A percentile compares a stretch with the other conserved stretches of the same genome.
phyloP scores from a whole-genome alignment of 2,329 filamentous ascomycete species.

The Colletotrichum australisinense region DNA sequence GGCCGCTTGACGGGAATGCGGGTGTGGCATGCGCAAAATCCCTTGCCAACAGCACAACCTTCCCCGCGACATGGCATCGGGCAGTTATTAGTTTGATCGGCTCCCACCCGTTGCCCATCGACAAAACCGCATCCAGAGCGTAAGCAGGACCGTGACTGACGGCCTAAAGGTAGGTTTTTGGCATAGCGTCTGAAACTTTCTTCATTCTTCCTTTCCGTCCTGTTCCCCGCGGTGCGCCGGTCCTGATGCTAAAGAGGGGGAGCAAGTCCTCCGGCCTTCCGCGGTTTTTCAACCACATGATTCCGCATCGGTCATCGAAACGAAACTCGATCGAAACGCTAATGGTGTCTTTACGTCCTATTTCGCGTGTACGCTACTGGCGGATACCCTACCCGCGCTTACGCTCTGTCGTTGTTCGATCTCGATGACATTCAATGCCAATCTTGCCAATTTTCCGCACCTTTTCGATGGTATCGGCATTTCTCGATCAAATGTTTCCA shows the following conservation, averaged over 20 bases:
- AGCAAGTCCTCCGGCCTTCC: not conserved
- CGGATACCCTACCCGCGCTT: not conserved
- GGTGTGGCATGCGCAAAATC: slow-evolving; percentile 8
- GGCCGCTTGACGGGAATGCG: slow-evolving; percentile 7
- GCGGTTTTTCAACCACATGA: not conserved
- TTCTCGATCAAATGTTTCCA: not conserved
- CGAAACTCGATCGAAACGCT: slow-evolving; percentile 31
- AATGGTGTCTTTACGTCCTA: not conserved
- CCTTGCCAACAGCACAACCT: not conserved
- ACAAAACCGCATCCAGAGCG: not conserved
- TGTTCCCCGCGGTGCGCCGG: too few species aligned
- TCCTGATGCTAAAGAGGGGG: not conserved
- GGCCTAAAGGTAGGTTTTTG: not conserved
- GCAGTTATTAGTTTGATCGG: not conserved
- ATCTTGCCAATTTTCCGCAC: not conserved
- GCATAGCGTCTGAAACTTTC: not conserved
- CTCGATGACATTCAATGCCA: slow-evolving; percentile 26
- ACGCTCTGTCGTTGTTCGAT: slow-evolving; percentile 3
- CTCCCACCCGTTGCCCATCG: not conserved
- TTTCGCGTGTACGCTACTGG: not conserved
- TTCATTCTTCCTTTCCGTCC: not conserved
- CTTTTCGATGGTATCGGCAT: not conserved
- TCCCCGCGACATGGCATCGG: not conserved
- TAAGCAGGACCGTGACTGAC: not conserved
- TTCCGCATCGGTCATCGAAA: slow-evolving; percentile 20